These are phyloP conservation scores for Arthroderma uncinatum DNA, from an alignment of 2,329 filamentous ascomycete species.

Conservation along the genomic window DNA sequence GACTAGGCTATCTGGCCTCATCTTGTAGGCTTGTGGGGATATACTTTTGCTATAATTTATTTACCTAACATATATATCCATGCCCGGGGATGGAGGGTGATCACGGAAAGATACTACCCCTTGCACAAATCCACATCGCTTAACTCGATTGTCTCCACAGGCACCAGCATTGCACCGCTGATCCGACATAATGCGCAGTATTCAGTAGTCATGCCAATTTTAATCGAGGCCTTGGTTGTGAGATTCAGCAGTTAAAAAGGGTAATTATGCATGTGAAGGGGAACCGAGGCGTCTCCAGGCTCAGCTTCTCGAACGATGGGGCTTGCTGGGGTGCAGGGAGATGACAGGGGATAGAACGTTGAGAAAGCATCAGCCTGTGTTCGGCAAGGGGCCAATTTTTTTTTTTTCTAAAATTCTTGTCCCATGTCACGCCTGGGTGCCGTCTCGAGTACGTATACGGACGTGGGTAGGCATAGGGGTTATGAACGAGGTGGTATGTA, in stretches of 20 bases:
- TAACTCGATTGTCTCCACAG: not conserved
- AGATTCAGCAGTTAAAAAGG: not conserved
- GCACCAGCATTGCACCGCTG: not conserved
- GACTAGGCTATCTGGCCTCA: not conserved
- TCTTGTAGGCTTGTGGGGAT: not conserved
- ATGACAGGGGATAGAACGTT: not conserved
- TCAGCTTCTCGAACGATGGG: not conserved
- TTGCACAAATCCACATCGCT: not conserved
- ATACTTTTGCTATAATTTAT: not conserved
- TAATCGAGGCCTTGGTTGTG: not conserved
- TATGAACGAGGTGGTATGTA: not conserved
- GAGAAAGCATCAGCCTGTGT: not conserved
- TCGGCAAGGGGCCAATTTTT: too few species aligned
- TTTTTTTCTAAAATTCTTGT: not conserved
- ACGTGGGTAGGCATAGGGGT: not conserved
- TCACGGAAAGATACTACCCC: not conserved
- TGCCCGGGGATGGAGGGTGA: not conserved
- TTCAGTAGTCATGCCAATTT: not conserved
- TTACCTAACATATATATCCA: not conserved
- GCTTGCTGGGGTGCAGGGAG: not conserved
- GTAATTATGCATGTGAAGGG: not conserved
- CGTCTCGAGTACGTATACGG: not conserved
- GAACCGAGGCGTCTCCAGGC: not conserved
- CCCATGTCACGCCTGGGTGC: not conserved
- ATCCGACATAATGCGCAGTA: not conserved